Percentiles rank a stretch among this genome's conserved stretches.
Evolutionary conservation across 177 flowering plant species (phyloP).

Genomic region (Tripterygium wilfordii): DNA sequence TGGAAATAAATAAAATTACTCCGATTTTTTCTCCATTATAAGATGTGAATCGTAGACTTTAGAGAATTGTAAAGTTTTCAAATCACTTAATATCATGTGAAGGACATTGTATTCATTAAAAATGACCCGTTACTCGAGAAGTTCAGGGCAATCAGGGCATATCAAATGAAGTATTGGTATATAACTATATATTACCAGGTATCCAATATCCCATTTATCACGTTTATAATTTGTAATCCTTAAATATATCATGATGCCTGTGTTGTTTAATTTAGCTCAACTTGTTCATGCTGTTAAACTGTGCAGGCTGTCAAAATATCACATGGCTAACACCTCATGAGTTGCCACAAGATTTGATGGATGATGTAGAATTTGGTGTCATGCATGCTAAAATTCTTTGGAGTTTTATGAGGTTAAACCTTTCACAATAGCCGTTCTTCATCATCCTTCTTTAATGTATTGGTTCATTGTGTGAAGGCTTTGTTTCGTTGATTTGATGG

Average conservation of each 20-base stretch:
- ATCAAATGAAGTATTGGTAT: slow-evolving; percentile 73
- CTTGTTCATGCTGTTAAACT: too few relatives aligned
- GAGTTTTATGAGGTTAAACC: slow-evolving; percentile 78
- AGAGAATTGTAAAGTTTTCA: too few relatives aligned
- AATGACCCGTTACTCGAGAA: slow-evolving; percentile 74
- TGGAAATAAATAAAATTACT: too few relatives aligned
- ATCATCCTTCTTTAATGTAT: too few relatives aligned
- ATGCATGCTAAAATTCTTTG: slow-evolving; percentile 76
- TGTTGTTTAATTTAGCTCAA: too few relatives aligned
- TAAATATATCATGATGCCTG: too few relatives aligned
- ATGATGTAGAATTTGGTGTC: slow-evolving; percentile 76
- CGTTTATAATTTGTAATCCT: slow-evolving; percentile 4
- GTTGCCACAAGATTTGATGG: slow-evolving; percentile 78
- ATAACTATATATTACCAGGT: too few relatives aligned
- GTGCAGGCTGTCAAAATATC: slow-evolving; percentile 82
- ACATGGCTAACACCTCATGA: slow-evolving; percentile 92
- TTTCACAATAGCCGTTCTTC: too few relatives aligned
- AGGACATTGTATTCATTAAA: slow-evolving; percentile 68
- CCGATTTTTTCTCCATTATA: too few relatives aligned
- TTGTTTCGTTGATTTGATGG: too few relatives aligned
- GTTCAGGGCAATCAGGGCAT: slow-evolving; percentile 57
- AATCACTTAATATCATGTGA: slow-evolving; percentile 78
- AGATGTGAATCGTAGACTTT: too few relatives aligned
- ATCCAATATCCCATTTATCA: slow-evolving; percentile 25
- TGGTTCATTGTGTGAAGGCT: too few relatives aligned